A percentile compares a stretch with the other conserved stretches of the same genome.
phyloP scores from a whole-genome alignment of 345 rosid species.

The Brassica rapa region DNA sequence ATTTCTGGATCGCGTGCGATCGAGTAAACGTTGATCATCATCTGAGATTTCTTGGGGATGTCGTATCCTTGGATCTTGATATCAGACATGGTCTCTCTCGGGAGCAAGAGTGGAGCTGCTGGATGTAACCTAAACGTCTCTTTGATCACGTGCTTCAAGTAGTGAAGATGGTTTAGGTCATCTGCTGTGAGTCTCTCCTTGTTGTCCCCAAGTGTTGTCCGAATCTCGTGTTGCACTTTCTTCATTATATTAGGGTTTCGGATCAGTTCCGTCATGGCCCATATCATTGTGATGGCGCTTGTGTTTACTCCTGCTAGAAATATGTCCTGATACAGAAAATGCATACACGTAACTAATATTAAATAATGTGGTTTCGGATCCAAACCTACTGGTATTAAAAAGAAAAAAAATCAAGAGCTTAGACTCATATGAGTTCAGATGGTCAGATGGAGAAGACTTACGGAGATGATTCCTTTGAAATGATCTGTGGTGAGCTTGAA shows the following conservation, averaged over 20 bases:
- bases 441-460: neutral
- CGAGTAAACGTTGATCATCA: constrained; percentile 53
- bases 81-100: constrained; percentile 50
- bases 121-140: constrained; percentile 75
- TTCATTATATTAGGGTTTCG: constrained; percentile 60
- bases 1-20: constrained; percentile 50
- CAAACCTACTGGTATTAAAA: no score
- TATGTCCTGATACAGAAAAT: constrained; percentile 45
- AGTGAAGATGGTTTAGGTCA: constrained; percentile 57
- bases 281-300: constrained; percentile 52
- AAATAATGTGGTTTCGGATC: no score
- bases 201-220: constrained; percentile 46
- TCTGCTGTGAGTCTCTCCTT: constrained; percentile 49
- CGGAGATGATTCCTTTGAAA: constrained; percentile 40
- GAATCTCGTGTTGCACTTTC: constrained; percentile 60
- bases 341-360: neutral
- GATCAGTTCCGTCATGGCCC: constrained; percentile 70
- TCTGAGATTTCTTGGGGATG: constrained; percentile 50
- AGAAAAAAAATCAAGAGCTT: no score
- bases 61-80: constrained; percentile 46
- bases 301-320: constrained; percentile 67
- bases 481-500: constrained; percentile 30
- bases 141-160: constrained; percentile 59
- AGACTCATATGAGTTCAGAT: no score
- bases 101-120: constrained; percentile 50